Conservation (phyloP, 352 stramenopile genomes). For the Globisporangium takayamanum region DNA sequence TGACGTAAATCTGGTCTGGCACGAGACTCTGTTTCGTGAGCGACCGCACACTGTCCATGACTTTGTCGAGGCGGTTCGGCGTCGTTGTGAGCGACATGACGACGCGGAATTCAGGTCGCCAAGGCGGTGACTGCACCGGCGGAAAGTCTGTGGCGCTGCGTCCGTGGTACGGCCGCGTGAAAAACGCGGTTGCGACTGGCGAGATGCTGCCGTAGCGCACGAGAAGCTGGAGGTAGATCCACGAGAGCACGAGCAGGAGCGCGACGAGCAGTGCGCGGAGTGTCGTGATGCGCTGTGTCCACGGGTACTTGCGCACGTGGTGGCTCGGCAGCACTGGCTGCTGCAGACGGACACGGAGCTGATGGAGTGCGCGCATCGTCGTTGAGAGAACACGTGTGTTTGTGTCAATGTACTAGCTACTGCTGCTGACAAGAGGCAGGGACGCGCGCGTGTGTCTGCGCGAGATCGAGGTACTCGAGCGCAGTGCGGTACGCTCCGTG, state of each 20-base stretch:
- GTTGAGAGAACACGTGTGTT: not conserved
- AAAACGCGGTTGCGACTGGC: conserved; percentile 49
- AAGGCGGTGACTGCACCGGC: conserved; percentile 21
- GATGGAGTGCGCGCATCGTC: conserved; percentile 19
- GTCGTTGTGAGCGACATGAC: conserved; percentile 80
- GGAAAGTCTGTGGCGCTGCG: conserved; percentile 34
- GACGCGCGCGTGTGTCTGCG: too few relatives aligned
- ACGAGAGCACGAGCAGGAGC: conserved; percentile 23
- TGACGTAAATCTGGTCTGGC: conserved; percentile 76
- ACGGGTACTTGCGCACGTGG: conserved; percentile 20
- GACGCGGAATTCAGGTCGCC: conserved; percentile 69
- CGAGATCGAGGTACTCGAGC: too few relatives aligned
- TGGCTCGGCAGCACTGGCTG: conserved; percentile 54
- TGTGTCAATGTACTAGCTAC: not conserved
- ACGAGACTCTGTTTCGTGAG: conserved; percentile 47
- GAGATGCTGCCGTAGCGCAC: conserved; percentile 77
- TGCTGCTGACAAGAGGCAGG: too few relatives aligned
- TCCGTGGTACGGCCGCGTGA: conserved; percentile 54
- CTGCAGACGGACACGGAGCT: conserved; percentile 52
- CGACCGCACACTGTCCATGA: conserved; percentile 70
- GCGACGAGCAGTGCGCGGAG: conserved; percentile 24
- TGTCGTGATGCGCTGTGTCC: conserved; percentile 35
- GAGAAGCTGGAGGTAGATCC: conserved; percentile 57
- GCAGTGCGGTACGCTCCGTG: too few relatives aligned
- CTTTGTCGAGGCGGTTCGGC: conserved; percentile 59